Evolutionary conservation across 2,329 filamentous ascomycete species (phyloP), one percentile per base, ranked within the genome.

Genomic region (Dichotomopilus funicola): DNA sequence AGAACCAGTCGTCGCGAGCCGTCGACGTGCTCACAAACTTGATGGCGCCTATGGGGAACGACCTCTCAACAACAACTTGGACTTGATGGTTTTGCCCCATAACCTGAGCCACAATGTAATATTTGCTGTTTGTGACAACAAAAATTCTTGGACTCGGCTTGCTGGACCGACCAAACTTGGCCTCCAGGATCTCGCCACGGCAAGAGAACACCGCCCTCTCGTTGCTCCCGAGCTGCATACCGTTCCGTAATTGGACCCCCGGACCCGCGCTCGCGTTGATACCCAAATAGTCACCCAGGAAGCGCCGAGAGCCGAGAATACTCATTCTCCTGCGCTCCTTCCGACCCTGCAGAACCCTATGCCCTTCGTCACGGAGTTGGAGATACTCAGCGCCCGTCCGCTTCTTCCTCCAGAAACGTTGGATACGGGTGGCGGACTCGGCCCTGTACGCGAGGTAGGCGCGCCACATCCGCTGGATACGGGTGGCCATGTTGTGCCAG

Each of bases 401-500:
- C 75, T 95, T 91, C 73, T 94, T 91, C 65, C 92, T 83, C 91
- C 91, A 99, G 76, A 96, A 91, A 43, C 90, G 82, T 70, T 97
- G 94, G 62, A 99, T 97, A 37, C 94, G 84, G 11, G 87, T 96
- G 6, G 94, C 94, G 57, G 89, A 94, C 72, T 99, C 94, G 33
- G 85, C 87, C 45, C 94, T 84, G 72, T 97, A 97, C 5, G 92
- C 86, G 42, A 97, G 80, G 67, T 96, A 97, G 51, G 95, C 95
- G 65, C 94, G 83, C 94, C 94, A 99, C 67, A 95, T 94, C 63
- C 94, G 83, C 74, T 99, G 94, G 57, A 99, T 97, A 57, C 94
- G 85, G 58, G 92, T 95, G 3, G 94, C 94, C 94, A 99, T 97
- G 73, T 97, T 99, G 72, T 97, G 92, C 92, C 92, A 97, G 73